A percentile compares a stretch with the other conserved stretches of the same genome.
These are phyloP conservation scores for Cairneyella variabilis DNA, from an alignment of 495 filamentous ascomycete genomes.

Conservation along the genomic window DNA sequence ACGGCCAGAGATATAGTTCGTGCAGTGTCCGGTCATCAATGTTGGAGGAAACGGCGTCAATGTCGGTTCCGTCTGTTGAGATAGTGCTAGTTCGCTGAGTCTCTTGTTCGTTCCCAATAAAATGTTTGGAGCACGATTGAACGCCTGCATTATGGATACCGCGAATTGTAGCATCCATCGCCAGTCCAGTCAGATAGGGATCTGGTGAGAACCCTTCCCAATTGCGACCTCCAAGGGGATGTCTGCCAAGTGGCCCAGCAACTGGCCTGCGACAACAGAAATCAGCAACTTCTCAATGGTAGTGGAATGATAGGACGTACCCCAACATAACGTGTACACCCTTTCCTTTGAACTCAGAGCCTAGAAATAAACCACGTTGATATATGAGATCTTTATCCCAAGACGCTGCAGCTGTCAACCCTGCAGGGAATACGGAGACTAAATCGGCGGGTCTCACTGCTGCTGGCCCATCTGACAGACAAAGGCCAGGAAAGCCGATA, in stretches of 20 bases:
- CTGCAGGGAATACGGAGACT: constrained; percentile 74
- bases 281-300: background rate
- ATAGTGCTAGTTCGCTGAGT: constrained; percentile 69
- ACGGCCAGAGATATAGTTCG: constrained; percentile 77
- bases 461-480: constrained; percentile 46
- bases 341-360: constrained; percentile 72
- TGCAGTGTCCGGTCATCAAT: constrained; percentile 91
- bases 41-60: constrained; percentile 60
- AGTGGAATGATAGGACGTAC: constrained; percentile 7
- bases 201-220: constrained; percentile 81
- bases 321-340: constrained; percentile 77
- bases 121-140: constrained; percentile 79
- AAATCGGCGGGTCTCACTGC: constrained; percentile 55
- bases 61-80: constrained; percentile 7
- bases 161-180: constrained; percentile 66
- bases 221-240: constrained; percentile 74
- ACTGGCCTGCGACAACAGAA: constrained; percentile 59
- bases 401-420: constrained; percentile 75
- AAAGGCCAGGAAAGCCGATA: constrained; percentile 43
- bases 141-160: constrained; percentile 79
- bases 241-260: constrained; percentile 74
- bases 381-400: constrained; percentile 58
- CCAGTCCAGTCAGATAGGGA: constrained; percentile 68
- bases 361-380: constrained; percentile 71
- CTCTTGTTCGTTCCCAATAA: constrained; percentile 68